Evolutionary conservation across 106 monocot genomes (phyloP), one percentile per base, ranked within the genome.

Genomic region (Dioscorea dumetorum): DNA sequence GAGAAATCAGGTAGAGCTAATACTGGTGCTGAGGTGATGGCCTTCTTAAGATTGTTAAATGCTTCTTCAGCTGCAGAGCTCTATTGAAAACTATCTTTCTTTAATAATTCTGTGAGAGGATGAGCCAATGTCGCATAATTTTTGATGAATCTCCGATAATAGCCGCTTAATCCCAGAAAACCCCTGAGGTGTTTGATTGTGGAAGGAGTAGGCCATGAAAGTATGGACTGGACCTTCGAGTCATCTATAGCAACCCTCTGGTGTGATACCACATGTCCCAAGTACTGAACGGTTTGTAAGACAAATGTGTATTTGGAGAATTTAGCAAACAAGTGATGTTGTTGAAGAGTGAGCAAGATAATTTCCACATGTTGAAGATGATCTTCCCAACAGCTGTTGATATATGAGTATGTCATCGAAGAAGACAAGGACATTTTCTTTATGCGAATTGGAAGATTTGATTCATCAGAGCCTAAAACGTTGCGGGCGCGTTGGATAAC

Each of bases 131-230:
- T 20, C 3, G 48, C 71, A 71, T 60, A 71, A 18, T 15, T 12
- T 71, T 41, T 12, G 17, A 71, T 49, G 49, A 71, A 71, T 24
- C 22, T 49, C 5, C 61, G 31, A 20, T 71, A 71, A 61, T 71
- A 71, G 1, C 60, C 71, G 48, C 41, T 49, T 22, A 71, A 15
- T 15, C 59, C 71, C 20, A 71, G 17, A 35, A 71, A 71, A 6
- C 71, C 60, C 2, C 60, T 14, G 0, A 73, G 33, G 18, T 57
- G 32, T 33, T 22, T 63, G 3, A 32, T 6, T 12, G 63, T 19
- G 10, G 15, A 21, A 34, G 63, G 73, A 4, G 2, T 1, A 24
- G 49, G 61, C 61, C 61, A 62, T 5, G 24, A 15, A 11, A 24
- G 4, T 16, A 62, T 62, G 16, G 24, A 22, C 20, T 21, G 5